Base-by-base conservation (phyloP, 306 rosid species). In the Dryas octopetala region DNA sequence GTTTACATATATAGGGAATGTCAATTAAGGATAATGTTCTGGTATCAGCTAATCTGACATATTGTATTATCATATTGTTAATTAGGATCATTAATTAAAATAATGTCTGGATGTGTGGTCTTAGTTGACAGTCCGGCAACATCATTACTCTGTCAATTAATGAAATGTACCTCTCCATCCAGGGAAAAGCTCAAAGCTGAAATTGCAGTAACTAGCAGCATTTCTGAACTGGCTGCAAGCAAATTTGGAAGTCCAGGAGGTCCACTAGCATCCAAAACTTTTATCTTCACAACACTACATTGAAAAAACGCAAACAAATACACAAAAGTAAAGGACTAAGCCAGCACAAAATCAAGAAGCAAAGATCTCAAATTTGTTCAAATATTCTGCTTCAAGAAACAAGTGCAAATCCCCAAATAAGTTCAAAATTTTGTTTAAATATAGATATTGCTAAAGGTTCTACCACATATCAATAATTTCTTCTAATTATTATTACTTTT, bases 161-260 rank as follows among this genome's bases (percentile, higher is more conserved):
- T 41, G 17, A 55, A 45, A 28, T 59, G 72, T 90, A 95, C 98
- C 97, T 95, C 97, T 86, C 98, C 98, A 89, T 95, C 96, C n/a
- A 93, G 98, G 0, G 97, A 91, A 85, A 95, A 95, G 79, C 93
- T 91, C 84, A 95, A 86, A 16, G 96, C 95, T 62, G 98, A 95
- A 82, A 95, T 90, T 58, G 96, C 96, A 48, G 90, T 76, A 79
- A 88, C 75, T 53, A 85, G 80, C 74, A 66, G 63, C 73, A 85
- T 78, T 78, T 86, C 95, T 52, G 96, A 87, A 58, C 85, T 76
- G 50, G 86, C 69, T 63, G 94, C 86, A 81, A 95, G 91, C 74
- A 95, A 83, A 80, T 82, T 88, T 64, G 98, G 98, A 85, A 95
- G 97, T 88, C 98, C 98, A 44, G 98, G 98, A 72, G 98, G 98